Conservation (phyloP, 2,329 filamentous ascomycete species). For the Pseudopithomyces maydicus region DNA sequence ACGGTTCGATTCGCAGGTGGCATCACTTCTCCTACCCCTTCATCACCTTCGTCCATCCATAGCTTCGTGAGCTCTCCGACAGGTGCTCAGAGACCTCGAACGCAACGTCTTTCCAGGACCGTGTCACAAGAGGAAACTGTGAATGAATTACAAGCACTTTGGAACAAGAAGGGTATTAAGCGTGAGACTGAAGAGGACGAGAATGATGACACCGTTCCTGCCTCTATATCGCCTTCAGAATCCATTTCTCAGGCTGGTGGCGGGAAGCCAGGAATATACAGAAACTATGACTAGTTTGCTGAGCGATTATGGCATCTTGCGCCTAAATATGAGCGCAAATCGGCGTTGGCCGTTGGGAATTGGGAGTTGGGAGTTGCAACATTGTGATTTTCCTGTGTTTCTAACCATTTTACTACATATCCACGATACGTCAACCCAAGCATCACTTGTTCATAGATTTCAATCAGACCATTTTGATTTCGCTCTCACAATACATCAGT, state of each 20-base stretch:
- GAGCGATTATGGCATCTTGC: no score
- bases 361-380: no score
- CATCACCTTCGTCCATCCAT: background rate
- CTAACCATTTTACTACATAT: no score
- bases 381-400: no score
- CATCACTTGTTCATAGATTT: no score
- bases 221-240: conserved; percentile 7
- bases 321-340: no score
- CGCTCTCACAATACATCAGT: no score
- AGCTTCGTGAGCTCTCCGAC: background rate
- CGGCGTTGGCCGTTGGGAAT: no score
- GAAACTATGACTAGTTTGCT: background rate
- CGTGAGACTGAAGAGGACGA: conserved; percentile 9
- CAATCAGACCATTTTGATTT: no score
- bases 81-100: background rate
- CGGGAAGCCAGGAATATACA: background rate
- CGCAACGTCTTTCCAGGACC: background rate
- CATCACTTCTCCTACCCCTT: conserved; percentile 6
- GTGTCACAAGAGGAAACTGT: background rate
- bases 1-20: conserved; percentile 21
- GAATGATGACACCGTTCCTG: background rate
- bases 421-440: no score
- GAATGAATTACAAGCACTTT: conserved; percentile 11
- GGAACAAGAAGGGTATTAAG: conserved; percentile 8
- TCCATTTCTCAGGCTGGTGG: conserved; percentile 9